Evolutionary conservation across 192 early-diverging fungal genomes (phyloP).

Genomic region (Phlyctochytrium arcticum): DNA sequence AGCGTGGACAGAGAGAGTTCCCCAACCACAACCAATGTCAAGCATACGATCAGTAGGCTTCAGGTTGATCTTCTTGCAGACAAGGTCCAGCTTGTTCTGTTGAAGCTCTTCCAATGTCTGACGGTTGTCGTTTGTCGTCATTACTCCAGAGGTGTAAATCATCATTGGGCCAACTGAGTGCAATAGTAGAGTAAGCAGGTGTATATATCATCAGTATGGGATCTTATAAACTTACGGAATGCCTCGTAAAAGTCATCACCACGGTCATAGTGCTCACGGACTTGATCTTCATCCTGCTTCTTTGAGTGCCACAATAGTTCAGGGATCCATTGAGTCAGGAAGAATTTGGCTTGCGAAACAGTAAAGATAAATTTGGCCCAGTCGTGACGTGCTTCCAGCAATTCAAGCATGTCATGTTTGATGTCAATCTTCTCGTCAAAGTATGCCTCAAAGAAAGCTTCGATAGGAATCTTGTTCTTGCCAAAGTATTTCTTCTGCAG

Average conservation of each 20-base stretch:
- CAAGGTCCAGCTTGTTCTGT: constrained; percentile 90
- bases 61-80: constrained; percentile 80
- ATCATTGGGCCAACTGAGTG: constrained; percentile 83
- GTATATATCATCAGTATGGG: no score
- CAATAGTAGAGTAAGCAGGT: neutral
- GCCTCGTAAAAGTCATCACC: constrained; percentile 97
- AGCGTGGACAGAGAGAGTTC: constrained; percentile 84
- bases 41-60: constrained; percentile 83
- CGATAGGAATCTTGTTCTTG: constrained; percentile 91
- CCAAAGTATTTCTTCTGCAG: constrained; percentile 72
- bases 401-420: constrained; percentile 73
- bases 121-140: constrained; percentile 64
- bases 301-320: constrained; percentile 95
- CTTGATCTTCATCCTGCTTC: constrained; percentile 97
- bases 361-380: constrained; percentile 89
- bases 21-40: constrained; percentile 99
- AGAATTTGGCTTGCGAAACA: constrained; percentile 82
- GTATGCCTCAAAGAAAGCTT: constrained; percentile 95
- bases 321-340: constrained; percentile 94
- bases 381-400: constrained; percentile 90
- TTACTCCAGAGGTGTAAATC: constrained; percentile 95
- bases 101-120: constrained; percentile 93
- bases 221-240: constrained; percentile 70
- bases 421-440: constrained; percentile 95
- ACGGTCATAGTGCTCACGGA: constrained; percentile 97